Conservation (phyloP, 305 asterid genomes). For the Vinca major region DNA sequence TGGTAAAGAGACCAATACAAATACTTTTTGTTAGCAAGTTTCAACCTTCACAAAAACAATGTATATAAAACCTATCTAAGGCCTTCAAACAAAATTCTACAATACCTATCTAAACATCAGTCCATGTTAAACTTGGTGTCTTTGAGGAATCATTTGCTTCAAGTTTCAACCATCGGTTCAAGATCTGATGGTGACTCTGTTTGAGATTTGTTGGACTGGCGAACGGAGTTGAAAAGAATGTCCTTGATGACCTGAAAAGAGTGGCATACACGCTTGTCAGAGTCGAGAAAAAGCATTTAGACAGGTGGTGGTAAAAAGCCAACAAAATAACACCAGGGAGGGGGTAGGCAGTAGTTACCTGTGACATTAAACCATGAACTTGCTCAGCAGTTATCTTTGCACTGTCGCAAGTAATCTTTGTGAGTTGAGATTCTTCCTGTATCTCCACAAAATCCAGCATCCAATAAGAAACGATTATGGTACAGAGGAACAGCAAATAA, state of each 20-base stretch:
- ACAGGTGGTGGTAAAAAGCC: not conserved
- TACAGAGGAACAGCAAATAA: not conserved
- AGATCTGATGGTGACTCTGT: slow-evolving; percentile 50
- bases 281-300: not conserved
- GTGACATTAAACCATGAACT: slow-evolving; percentile 98
- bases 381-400: slow-evolving; percentile 92
- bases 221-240: slow-evolving; percentile 76
- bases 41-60: not conserved
- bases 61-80: not conserved
- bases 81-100: slow-evolving; percentile 3
- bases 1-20: no score
- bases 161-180: slow-evolving; percentile 84
- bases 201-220: slow-evolving; percentile 45
- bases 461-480: not conserved
- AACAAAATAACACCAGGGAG: slow-evolving; percentile 9
- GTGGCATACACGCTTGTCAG: not conserved
- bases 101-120: not conserved
- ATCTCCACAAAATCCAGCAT: slow-evolving; percentile 8
- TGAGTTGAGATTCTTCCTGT: slow-evolving; percentile 93
- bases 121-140: slow-evolving; percentile 1
- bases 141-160: slow-evolving; percentile 13
- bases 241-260: slow-evolving; percentile 78
- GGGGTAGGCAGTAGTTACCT: slow-evolving; percentile 31
- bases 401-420: slow-evolving; percentile 89
- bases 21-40: not conserved